Evolutionary conservation across 2,329 filamentous ascomycete species (phyloP).

Genomic region (Sporothrix protearum): DNA sequence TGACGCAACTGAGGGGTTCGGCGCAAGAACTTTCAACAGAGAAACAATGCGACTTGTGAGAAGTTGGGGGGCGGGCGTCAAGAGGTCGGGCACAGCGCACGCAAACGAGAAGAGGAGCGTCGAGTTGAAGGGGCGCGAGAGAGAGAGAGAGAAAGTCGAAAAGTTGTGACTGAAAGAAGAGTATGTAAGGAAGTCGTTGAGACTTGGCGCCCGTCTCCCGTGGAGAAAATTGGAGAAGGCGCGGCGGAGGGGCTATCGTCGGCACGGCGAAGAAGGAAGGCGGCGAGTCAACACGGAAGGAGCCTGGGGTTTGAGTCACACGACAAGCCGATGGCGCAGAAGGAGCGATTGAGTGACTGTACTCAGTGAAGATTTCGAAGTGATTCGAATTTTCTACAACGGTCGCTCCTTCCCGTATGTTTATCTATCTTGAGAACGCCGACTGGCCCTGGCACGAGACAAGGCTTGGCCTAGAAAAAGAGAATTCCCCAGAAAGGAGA

Average conservation of each 20-base stretch:
- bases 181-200: neutral
- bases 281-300: slow-evolving; percentile 6
- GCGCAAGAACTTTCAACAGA: neutral
- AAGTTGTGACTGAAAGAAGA: neutral
- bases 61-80: neutral
- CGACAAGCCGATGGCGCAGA: neutral
- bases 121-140: neutral
- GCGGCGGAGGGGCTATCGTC: slow-evolving; percentile 15
- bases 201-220: slow-evolving; percentile 7
- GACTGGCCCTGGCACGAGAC: neutral
- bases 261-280: slow-evolving; percentile 5
- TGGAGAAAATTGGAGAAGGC: slow-evolving; percentile 9
- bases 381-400: neutral
- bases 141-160: neutral
- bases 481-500: slow-evolving; percentile 19
- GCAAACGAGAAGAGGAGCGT: neutral
- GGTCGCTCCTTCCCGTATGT: neutral
- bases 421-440: neutral
- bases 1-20: slow-evolving; percentile 11
- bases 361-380: neutral
- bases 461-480: neutral
- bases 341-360: neutral
- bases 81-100: neutral
- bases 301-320: slow-evolving; percentile 7
- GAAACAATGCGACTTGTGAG: neutral